Evolutionary conservation across 75 land plant species (phyloP).

Genomic region (Cryptomeria japonica): DNA sequence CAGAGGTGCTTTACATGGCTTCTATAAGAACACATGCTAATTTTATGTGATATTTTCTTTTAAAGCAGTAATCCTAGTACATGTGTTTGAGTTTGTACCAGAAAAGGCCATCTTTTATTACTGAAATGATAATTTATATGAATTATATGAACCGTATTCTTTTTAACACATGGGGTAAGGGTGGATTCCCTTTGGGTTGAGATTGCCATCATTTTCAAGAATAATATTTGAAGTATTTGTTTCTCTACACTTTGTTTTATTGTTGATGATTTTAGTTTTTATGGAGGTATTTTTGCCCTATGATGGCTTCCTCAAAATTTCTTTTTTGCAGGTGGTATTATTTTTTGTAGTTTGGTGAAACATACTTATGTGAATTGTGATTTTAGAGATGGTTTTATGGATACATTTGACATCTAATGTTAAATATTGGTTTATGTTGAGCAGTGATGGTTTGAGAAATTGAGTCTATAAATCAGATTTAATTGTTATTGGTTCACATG

Average conservation of each 20-base stretch:
- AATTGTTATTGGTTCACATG: not conserved
- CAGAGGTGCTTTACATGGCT: slow-evolving; percentile 45
- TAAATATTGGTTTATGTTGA: not conserved
- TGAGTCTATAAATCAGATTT: not conserved
- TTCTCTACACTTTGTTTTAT: not conserved
- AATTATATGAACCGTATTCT: not conserved
- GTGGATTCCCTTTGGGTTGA: not conserved
- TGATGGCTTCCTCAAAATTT: not conserved
- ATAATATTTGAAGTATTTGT: not conserved
- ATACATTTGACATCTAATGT: not conserved
- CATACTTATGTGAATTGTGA: not conserved
- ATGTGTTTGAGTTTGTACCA: not conserved
- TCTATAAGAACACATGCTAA: not conserved
- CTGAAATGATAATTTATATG: not conserved
- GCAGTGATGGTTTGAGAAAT: not conserved
- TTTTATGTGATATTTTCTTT: not conserved
- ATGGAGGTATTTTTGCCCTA: not conserved
- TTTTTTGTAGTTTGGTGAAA: not conserved
- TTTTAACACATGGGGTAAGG: not conserved
- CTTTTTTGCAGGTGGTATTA: not conserved
- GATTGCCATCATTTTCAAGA: not conserved
- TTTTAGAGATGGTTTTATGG: not conserved
- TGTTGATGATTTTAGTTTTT: not conserved
- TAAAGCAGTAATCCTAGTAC: not conserved
- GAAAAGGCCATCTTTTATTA: not conserved